Evolutionary conservation across 768 basidiomycete species (phyloP).

Genomic region (Termitomyces sp.): DNA sequence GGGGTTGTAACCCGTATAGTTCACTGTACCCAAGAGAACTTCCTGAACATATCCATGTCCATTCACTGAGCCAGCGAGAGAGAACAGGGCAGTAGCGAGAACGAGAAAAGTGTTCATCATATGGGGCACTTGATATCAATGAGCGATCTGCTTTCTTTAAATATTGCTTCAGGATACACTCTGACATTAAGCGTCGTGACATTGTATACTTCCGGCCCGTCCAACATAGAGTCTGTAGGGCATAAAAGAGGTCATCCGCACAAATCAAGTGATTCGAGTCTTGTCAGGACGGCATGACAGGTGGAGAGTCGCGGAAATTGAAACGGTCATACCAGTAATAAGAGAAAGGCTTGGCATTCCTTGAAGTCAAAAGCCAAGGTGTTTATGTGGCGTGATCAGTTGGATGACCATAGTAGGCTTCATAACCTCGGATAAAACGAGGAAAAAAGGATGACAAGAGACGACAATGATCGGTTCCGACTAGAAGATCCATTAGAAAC

Average conservation of each 20-base stretch:
- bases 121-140: not conserved
- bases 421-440: constrained; percentile 15
- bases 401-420: not conserved
- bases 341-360: constrained; percentile 6
- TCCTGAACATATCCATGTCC: constrained; percentile 36
- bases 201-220: not conserved
- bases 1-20: constrained; percentile 31
- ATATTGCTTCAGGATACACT: not conserved
- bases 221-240: not conserved
- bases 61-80: constrained; percentile 13
- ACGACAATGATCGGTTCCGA: not conserved
- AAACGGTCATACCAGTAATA: not conserved
- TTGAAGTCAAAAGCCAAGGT: not conserved
- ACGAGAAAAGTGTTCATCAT: constrained; percentile 5
- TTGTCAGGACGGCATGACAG: not conserved
- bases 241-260: constrained; percentile 1
- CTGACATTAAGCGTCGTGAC: not conserved
- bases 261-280: constrained; percentile 10
- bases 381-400: constrained; percentile 7
- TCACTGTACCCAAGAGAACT: constrained; percentile 26
- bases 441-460: constrained; percentile 7
- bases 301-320: not conserved
- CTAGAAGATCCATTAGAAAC: too few relatives aligned
- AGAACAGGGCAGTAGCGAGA: constrained; percentile 9
- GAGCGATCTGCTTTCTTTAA: not conserved